Evolutionary conservation across 2,329 filamentous ascomycete genomes (phyloP).

Genomic region (Trichocomaceae sp.): DNA sequence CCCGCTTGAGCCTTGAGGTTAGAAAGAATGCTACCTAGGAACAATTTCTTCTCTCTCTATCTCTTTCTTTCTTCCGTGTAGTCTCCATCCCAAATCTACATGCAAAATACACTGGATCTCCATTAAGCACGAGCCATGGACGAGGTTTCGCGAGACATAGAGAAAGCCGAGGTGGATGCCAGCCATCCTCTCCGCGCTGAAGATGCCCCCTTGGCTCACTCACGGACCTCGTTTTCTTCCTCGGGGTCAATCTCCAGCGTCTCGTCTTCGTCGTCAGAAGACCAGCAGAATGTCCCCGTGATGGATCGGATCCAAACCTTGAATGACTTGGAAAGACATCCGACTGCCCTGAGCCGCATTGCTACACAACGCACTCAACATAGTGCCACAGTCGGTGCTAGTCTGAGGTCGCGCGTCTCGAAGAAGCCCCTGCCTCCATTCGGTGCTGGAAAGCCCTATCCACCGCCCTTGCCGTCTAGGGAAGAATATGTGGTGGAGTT

Average conservation of each 20-base stretch:
- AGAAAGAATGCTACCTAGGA: background rate
- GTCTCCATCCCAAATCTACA: background rate
- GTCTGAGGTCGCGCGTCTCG: conserved; percentile 22
- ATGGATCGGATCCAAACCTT: conserved; percentile 30
- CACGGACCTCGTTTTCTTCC: conserved; percentile 18
- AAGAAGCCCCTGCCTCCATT: conserved; percentile 35
- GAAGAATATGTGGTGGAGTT: conserved; percentile 65
- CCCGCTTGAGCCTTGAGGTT: background rate
- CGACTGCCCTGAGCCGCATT: conserved; percentile 35
- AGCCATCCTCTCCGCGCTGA: conserved; percentile 17
- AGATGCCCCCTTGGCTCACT: conserved; percentile 12
- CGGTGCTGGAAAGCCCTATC: conserved; percentile 53
- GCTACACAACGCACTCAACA: conserved; percentile 38
- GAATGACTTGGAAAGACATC: conserved; percentile 32
- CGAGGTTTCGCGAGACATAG: conserved; percentile 28
- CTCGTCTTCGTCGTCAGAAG: conserved; percentile 17
- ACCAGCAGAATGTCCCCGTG: conserved; percentile 17
- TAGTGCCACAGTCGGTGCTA: conserved; percentile 36
- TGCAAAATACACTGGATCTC: background rate
- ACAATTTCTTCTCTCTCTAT: background rate
- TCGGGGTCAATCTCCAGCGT: conserved; percentile 20
- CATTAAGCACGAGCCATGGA: conserved; percentile 26
- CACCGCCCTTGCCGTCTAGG: conserved; percentile 48
- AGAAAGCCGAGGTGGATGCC: conserved; percentile 31
- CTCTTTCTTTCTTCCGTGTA: background rate